Conservation (phyloP, 257 asterid genomes). For the Salvia miltiorrhiza region DNA sequence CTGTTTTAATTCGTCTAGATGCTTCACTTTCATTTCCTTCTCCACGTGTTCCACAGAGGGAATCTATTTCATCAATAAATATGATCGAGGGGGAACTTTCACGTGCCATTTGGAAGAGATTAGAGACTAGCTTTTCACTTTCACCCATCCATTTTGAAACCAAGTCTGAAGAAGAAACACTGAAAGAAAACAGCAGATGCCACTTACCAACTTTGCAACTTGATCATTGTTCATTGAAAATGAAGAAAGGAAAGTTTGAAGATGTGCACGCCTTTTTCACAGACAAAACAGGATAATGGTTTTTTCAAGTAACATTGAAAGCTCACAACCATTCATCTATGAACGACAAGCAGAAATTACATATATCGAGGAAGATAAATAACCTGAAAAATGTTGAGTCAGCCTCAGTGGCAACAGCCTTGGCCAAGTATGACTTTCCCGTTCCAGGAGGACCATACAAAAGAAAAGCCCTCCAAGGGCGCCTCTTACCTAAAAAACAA, state of each 20-base stretch:
- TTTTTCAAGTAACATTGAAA: slow-evolving; percentile 7
- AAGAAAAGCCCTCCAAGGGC: slow-evolving; percentile 99
- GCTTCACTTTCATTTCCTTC: slow-evolving; percentile 99
- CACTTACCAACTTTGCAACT: slow-evolving; percentile 53
- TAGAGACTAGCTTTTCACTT: slow-evolving; percentile 98
- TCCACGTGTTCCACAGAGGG: slow-evolving; percentile 92
- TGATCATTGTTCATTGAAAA: slow-evolving; percentile 31
- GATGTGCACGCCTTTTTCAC: background rate
- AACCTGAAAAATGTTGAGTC: slow-evolving; percentile 97
- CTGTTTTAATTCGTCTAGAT: slow-evolving; percentile 95
- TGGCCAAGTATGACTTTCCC: slow-evolving; percentile 95
- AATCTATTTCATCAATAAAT: slow-evolving; percentile 93
- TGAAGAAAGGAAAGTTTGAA: background rate
- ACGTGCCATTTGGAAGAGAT: slow-evolving; percentile 97
- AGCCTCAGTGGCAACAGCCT: slow-evolving; percentile 99
- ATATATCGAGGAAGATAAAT: slow-evolving; percentile 16
- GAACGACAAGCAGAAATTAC: background rate
- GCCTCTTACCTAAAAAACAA: slow-evolving; percentile 65
- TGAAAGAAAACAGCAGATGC: slow-evolving; percentile 58
- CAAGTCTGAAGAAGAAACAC: slow-evolving; percentile 94
- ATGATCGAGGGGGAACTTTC: slow-evolving; percentile 96
- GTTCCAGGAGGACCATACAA: slow-evolving; percentile 99
- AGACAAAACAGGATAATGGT: background rate
- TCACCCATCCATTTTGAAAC: slow-evolving; percentile 99
- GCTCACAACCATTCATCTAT: slow-evolving; percentile 5